Conservation (phyloP, 2,329 filamentous ascomycete species). For the Penicillium thymicola region DNA sequence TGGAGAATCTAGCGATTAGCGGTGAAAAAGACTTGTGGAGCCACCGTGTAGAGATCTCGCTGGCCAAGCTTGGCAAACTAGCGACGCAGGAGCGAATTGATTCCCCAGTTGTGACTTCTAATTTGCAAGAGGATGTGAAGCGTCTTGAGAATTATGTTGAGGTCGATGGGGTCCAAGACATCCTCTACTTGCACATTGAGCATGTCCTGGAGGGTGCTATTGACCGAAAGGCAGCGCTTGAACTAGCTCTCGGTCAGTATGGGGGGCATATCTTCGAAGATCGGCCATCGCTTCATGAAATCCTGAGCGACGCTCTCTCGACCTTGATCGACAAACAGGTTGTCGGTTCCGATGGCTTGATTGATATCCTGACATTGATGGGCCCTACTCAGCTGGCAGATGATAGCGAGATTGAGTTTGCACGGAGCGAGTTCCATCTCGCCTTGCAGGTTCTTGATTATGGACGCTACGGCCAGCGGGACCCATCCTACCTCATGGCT, state of each 20-base stretch:
- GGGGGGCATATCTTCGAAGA: slow-evolving; percentile 53
- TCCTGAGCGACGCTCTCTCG: slow-evolving; percentile 69
- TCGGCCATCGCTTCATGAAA: slow-evolving; percentile 63
- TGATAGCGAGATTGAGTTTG: slow-evolving; percentile 50
- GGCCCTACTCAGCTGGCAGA: slow-evolving; percentile 49
- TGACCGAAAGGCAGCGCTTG: slow-evolving; percentile 73
- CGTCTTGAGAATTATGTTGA: slow-evolving; percentile 63
- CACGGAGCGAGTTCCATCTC: slow-evolving; percentile 65
- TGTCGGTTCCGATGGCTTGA: slow-evolving; percentile 55
- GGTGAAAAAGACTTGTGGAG: slow-evolving; percentile 82
- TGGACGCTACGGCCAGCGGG: slow-evolving; percentile 53
- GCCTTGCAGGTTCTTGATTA: slow-evolving; percentile 60
- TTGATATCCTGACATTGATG: slow-evolving; percentile 72
- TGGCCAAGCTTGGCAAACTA: slow-evolving; percentile 77
- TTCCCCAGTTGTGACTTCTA: slow-evolving; percentile 25
- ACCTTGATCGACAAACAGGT: slow-evolving; percentile 69
- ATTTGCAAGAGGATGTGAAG: slow-evolving; percentile 45
- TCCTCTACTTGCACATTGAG: slow-evolving; percentile 67
- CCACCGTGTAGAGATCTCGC: slow-evolving; percentile 86
- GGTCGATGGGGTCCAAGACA: slow-evolving; percentile 75
- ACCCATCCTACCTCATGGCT: slow-evolving; percentile 35
- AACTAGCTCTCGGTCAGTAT: slow-evolving; percentile 70
- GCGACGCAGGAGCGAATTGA: slow-evolving; percentile 52
- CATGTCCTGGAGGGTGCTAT: slow-evolving; percentile 68
- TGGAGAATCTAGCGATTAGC: slow-evolving; percentile 66